Conservation (phyloP, 75 land plant species). For the Picea glauca region DNA sequence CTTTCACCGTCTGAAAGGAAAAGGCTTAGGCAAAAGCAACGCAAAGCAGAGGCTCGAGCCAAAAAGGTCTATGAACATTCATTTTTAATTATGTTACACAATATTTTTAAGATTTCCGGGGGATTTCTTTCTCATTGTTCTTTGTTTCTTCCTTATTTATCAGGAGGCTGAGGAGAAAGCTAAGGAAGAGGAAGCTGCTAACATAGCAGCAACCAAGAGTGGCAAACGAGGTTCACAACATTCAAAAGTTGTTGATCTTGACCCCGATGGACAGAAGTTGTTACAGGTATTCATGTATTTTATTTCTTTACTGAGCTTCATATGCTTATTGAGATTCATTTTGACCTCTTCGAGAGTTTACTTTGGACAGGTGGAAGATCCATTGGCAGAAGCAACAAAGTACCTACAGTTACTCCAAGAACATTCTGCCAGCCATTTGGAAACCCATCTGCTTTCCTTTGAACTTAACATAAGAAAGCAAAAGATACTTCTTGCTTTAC, state of each 20-base stretch:
- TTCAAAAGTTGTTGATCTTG: conserved; percentile 77
- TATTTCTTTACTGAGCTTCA: neutral
- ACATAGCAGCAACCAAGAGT: conserved; percentile 47
- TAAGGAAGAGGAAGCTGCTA: conserved; percentile 63
- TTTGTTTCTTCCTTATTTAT: conserved; percentile 2
- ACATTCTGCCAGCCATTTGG: conserved; percentile 69
- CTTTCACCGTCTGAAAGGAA: conserved; percentile 84
- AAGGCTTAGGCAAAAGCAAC: conserved; percentile 78
- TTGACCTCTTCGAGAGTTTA: neutral
- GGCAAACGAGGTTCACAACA: conserved; percentile 58
- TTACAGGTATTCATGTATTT: conserved; percentile 47
- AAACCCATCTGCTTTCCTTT: conserved; percentile 96
- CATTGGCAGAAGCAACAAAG: conserved; percentile 86
- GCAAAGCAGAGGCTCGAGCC: conserved; percentile 88
- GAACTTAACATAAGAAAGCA: conserved; percentile 88
- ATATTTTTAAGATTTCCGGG: neutral
- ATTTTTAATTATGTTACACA: neutral
- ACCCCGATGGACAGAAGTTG: conserved; percentile 95
- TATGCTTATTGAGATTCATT: neutral
- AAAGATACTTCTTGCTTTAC: conserved; percentile 87
- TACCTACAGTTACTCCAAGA: conserved; percentile 89
- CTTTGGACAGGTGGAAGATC: conserved; percentile 79
- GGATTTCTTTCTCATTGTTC: neutral
- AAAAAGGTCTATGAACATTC: conserved; percentile 58
- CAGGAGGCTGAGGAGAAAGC: conserved; percentile 92